Base-by-base conservation (phyloP, 2,329 filamentous ascomycete species). In the Hypoxylon rubiginosum region DNA sequence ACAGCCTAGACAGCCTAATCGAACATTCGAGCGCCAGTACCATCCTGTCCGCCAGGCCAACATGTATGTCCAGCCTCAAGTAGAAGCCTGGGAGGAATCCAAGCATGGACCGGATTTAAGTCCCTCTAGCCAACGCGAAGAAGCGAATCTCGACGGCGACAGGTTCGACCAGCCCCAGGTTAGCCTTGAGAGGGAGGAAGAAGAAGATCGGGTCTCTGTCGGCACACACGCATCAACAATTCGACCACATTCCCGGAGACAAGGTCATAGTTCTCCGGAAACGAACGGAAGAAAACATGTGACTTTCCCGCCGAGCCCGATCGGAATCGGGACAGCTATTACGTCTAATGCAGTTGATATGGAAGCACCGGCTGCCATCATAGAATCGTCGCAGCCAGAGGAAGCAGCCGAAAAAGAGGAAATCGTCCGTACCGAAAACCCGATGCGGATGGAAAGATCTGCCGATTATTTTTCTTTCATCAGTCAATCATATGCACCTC, bases 401-500 rank as follows among this genome's bases (percentile, higher is more conserved):
- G 21, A 41, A 30, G 15, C 19, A 24, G 21, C 11, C 5, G 49
- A 50, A 21, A 13, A 11, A 46, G 64, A 58, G 21, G 55, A 64
- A 15, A 7, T n/a, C 21, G 30, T 24, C 15, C 17, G 53, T 1
- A 39, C 30, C 26, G 54, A 46, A 43, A 67, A 71, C 45, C 62
- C 69, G 49, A 39, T 54, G 17, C 65, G 71, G 36, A 46, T 63
- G 32, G 68, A 73, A 13, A 70, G 68, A 57, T 71, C 73, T 8
- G 62, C 69, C 3, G 75, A 77, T 56, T 78, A 76, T 52, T 76
- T 77, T 30, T 64, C 70, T 8, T 76, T 76, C 43, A 72, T 77
- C 10, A 73, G 49, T 46, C 73, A 77, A 45, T 72, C 76, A 2
- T 77, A 76, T 56, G 62, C 73, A 15, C 72, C 73, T 26, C 74